phyloP scores from a whole-genome alignment of 23 red algal species.

The Gracilaria gracilis region DNA sequence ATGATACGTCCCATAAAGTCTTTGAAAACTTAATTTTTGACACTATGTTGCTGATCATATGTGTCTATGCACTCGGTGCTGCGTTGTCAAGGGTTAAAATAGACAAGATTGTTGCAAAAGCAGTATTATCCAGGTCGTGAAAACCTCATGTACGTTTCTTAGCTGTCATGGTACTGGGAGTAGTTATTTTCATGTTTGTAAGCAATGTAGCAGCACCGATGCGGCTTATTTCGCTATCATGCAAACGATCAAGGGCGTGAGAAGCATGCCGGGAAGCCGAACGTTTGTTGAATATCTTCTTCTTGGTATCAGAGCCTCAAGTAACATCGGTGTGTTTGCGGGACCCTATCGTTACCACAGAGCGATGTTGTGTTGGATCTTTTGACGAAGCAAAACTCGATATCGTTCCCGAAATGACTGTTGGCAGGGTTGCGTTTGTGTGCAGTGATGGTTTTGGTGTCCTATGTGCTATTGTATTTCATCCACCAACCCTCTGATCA shows the following conservation, averaged over 20 bases:
- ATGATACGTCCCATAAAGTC: slow-evolving; percentile 70
- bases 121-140: slow-evolving; percentile 64
- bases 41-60: slow-evolving; percentile 91
- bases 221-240: slow-evolving; percentile 86
- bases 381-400: slow-evolving; percentile 57
- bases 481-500: slow-evolving; percentile 64
- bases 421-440: slow-evolving; percentile 69
- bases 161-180: slow-evolving; percentile 82
- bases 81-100: slow-evolving; percentile 87
- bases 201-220: slow-evolving; percentile 97
- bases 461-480: slow-evolving; percentile 60
- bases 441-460: slow-evolving; percentile 67
- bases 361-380: slow-evolving; percentile 92
- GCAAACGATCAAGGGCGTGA: slow-evolving; percentile 76
- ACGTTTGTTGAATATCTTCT: slow-evolving; percentile 85
- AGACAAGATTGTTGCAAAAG: slow-evolving; percentile 76
- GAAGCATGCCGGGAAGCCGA: slow-evolving; percentile 15
- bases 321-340: slow-evolving; percentile 95
- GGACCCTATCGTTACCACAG: slow-evolving; percentile 94
- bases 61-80: slow-evolving; percentile 88
- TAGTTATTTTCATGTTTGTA: slow-evolving; percentile 89
- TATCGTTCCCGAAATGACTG: slow-evolving; percentile 94
- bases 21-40: slow-evolving; percentile 78
- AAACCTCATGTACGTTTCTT: slow-evolving; percentile 70
- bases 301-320: slow-evolving; percentile 86